Conservation (phyloP, 2,329 filamentous ascomycete species). For the Balansia obtecta region DNA sequence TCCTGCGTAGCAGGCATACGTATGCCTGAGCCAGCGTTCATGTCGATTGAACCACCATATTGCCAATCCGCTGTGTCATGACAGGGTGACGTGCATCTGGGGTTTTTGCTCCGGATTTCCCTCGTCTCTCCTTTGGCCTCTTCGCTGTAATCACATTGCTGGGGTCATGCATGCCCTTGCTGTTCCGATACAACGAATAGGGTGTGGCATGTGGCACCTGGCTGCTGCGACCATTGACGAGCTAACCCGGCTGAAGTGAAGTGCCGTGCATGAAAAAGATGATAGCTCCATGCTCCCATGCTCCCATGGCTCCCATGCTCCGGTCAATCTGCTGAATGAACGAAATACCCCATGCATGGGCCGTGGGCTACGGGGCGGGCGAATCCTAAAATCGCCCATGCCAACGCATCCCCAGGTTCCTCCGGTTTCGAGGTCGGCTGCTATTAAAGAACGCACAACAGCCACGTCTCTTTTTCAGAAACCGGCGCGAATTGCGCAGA, state of each 20-base stretch:
- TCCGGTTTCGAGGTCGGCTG: background rate
- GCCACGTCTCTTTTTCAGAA: background rate
- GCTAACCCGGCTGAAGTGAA: background rate
- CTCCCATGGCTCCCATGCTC: background rate
- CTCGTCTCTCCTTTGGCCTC: background rate
- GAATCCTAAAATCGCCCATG: background rate
- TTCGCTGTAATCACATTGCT: too few species aligned
- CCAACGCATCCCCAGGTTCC: background rate
- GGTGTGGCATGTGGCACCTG: background rate
- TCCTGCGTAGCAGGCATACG: too few species aligned
- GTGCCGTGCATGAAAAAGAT: constrained; percentile 1
- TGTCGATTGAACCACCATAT: too few species aligned
- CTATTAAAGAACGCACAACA: background rate
- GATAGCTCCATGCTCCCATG: too few species aligned
- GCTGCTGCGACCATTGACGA: background rate
- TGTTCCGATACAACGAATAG: background rate
- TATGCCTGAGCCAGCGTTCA: too few species aligned
- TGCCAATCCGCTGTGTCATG: too few species aligned
- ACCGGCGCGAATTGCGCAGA: background rate
- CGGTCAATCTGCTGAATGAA: background rate
- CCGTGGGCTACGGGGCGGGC: background rate
- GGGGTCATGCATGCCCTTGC: too few species aligned
- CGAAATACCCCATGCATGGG: too few species aligned
- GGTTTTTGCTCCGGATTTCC: too few species aligned
- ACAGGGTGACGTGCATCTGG: background rate